Conservation (phyloP, 768 basidiomycete genomes). For the Phaeotremella skinneri region DNA sequence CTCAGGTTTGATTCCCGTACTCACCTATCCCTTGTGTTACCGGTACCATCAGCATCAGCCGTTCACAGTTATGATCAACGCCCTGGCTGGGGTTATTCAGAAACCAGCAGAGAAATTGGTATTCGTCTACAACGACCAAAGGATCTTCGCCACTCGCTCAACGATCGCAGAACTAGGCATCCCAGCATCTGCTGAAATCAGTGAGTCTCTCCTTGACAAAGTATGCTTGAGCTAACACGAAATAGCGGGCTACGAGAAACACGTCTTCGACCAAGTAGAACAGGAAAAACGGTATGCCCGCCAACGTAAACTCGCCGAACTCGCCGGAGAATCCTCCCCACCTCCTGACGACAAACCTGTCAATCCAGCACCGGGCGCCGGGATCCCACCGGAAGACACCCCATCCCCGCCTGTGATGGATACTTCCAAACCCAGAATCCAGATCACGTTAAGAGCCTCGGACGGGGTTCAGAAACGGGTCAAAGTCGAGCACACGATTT, state of each 20-base stretch:
- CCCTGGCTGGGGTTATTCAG: conserved; percentile 20
- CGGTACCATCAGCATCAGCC: conserved; percentile 18
- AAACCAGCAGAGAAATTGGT: conserved; percentile 26
- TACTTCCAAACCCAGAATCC: too few relatives aligned
- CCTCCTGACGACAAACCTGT: not conserved
- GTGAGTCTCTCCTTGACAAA: not conserved
- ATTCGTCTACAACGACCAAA: conserved; percentile 20
- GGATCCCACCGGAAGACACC: too few relatives aligned
- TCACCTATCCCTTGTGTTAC: too few relatives aligned
- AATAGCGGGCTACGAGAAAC: conserved; percentile 9
- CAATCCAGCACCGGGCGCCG: not conserved
- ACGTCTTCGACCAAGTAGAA: not conserved
- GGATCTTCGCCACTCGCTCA: not conserved
- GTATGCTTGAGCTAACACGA: too few relatives aligned
- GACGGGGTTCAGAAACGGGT: too few relatives aligned
- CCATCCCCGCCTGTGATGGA: too few relatives aligned
- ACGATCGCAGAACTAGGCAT: not conserved
- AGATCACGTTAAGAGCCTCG: too few relatives aligned
- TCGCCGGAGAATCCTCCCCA: not conserved
- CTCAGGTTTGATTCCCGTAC: not conserved
- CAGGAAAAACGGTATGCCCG: not conserved
- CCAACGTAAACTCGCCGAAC: not conserved
- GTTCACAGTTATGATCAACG: conserved; percentile 12
- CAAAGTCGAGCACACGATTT: not conserved
- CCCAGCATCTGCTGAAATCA: not conserved